Percentiles rank a stretch among this genome's conserved stretches.
Evolutionary conservation across 1,139 yeast species (phyloP).

Genomic region (Taphrina deformans): DNA sequence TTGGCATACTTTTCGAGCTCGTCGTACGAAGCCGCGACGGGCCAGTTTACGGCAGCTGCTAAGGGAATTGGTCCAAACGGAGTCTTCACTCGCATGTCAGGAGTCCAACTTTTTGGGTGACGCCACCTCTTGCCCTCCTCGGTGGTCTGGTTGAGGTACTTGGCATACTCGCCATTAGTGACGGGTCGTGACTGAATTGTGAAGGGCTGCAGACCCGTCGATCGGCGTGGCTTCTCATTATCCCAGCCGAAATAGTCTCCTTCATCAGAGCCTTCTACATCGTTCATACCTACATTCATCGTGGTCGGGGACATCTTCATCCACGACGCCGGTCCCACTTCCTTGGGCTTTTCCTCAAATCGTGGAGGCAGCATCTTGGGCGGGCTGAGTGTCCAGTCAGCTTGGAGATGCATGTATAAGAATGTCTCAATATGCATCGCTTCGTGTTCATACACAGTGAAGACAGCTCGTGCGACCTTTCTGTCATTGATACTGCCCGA

Average conservation of each 20-base stretch:
- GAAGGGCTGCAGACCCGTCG: not conserved
- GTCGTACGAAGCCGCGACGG: conserved; percentile 39
- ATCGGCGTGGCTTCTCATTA: conserved; percentile 39
- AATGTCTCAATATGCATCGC: conserved; percentile 41
- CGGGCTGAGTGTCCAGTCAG: conserved; percentile 36
- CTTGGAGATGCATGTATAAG: conserved; percentile 40
- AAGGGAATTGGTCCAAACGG: conserved; percentile 38
- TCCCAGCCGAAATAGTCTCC: conserved; percentile 39
- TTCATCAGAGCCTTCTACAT: conserved; percentile 27
- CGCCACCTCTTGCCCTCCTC: conserved; percentile 12
- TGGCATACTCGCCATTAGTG: conserved; percentile 39
- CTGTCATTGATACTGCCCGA: conserved; percentile 3
- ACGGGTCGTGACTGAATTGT: conserved; percentile 37
- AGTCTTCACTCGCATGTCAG: conserved; percentile 36
- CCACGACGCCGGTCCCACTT: conserved; percentile 22
- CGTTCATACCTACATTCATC: conserved; percentile 36
- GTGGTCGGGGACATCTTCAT: conserved; percentile 5
- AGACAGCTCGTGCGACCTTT: conserved; percentile 35
- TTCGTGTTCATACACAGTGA: conserved; percentile 40
- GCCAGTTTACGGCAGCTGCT: conserved; percentile 36
- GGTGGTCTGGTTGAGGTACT: conserved; percentile 26
- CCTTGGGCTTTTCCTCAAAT: not conserved
- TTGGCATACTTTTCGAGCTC: conserved; percentile 37
- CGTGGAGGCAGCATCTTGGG: conserved; percentile 28
- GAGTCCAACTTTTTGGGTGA: conserved; percentile 36